Conservation (phyloP, 495 filamentous ascomycete genomes). For the Barbatosphaeria neglecta region DNA sequence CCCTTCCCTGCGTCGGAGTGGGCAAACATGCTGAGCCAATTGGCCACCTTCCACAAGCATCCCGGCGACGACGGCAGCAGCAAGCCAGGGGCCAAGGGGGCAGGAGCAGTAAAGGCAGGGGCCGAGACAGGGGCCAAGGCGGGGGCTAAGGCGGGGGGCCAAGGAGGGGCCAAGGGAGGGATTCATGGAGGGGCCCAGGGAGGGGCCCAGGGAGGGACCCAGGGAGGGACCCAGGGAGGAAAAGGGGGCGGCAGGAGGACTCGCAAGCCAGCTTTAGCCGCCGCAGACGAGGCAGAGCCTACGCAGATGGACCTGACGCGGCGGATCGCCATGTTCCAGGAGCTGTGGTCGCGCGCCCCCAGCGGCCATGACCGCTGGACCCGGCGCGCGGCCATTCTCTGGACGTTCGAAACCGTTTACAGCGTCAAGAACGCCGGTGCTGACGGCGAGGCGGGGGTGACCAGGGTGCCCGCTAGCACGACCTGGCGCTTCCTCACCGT, state of each 20-base stretch:
- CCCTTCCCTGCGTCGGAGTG: conserved; percentile 40
- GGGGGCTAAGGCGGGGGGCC: too few relatives aligned
- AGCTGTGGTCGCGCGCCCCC: conserved; percentile 33
- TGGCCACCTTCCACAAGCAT: conserved; percentile 29
- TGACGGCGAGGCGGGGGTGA: conserved; percentile 8
- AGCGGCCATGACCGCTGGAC: conserved; percentile 24
- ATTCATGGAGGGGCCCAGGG: too few relatives aligned
- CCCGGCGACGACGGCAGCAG: conserved; percentile 17
- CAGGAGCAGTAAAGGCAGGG: too few relatives aligned
- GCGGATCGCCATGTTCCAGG: conserved; percentile 39
- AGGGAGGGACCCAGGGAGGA: too few relatives aligned
- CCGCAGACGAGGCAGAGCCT: conserved; percentile 4
- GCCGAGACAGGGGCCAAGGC: too few relatives aligned
- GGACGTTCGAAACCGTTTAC: conserved; percentile 36
- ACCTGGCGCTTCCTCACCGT: conserved; percentile 38
- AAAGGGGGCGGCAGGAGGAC: too few relatives aligned
- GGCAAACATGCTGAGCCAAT: conserved; percentile 34
- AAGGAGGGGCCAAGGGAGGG: too few relatives aligned
- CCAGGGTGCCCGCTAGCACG: conserved; percentile 16
- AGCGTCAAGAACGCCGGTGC: conserved; percentile 18
- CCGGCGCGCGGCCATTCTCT: conserved; percentile 31
- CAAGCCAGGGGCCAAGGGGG: conserved; percentile 10
- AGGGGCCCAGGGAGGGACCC: conserved; percentile 1
- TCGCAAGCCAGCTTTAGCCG: too few relatives aligned
- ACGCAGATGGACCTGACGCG: conserved; percentile 34